A percentile compares a stretch with the other conserved stretches of the same genome.
phyloP scores from a whole-genome alignment of 306 rosid genomes.

The Albizia julibrissin region DNA sequence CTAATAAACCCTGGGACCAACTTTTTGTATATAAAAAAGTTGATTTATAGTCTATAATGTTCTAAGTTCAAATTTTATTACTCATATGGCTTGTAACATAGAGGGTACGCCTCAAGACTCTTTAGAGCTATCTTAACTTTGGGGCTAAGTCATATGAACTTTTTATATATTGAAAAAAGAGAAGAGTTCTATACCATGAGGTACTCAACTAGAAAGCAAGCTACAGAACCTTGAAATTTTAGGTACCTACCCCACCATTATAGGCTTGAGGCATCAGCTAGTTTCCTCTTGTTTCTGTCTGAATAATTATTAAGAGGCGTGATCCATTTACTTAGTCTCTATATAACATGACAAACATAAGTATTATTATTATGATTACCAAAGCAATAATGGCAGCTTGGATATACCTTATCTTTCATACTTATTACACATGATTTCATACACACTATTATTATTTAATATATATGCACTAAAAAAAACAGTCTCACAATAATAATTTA shows the following conservation, averaged over 20 bases:
- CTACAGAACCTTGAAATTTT: slow-evolving; percentile 7
- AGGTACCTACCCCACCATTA: slow-evolving; percentile 17
- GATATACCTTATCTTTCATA: slow-evolving; percentile 19
- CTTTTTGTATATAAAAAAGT: too few species aligned
- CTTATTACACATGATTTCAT: slow-evolving; percentile 23
- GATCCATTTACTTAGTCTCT: not conserved
- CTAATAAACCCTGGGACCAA: too few species aligned
- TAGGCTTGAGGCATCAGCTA: slow-evolving; percentile 4
- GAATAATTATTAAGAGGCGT: slow-evolving; percentile 7
- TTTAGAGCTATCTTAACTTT: too few species aligned
- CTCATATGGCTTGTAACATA: too few species aligned
- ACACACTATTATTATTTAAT: not conserved
- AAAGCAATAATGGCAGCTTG: slow-evolving; percentile 23
- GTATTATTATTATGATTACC: slow-evolving; percentile 3
- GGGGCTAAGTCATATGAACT: too few species aligned
- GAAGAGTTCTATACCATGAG: not conserved
- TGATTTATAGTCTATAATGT: too few species aligned
- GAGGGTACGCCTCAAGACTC: too few species aligned
- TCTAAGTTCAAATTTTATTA: too few species aligned
- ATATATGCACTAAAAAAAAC: slow-evolving; percentile 1
- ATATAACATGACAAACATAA: slow-evolving; percentile 11
- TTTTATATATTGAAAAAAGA: too few species aligned
- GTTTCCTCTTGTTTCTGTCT: slow-evolving; percentile 3
- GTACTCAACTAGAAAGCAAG: not conserved
- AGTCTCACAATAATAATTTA: not conserved